Evolutionary conservation across 2,329 filamentous ascomycete species (phyloP), one percentile per base, ranked within the genome.

Genomic region (Boeremia lycopersici): DNA sequence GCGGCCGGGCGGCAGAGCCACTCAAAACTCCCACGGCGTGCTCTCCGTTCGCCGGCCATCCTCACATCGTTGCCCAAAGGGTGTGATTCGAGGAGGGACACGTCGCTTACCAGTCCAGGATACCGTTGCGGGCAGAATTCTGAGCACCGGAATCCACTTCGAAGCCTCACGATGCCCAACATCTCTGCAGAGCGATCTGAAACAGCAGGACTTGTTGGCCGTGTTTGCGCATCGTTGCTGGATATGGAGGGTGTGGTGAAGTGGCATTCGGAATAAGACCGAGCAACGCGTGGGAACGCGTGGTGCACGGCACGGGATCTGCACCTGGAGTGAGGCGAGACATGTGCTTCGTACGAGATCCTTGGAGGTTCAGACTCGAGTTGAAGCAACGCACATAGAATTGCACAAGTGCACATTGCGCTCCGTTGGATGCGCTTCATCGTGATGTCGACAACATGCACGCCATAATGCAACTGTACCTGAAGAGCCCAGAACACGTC

Each of bases 91-190:
- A 45, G 41, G 41, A 35, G 41, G 35, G 52, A 60, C 62, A 62
- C 59, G 57, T 61, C 55, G 42, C 30, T 46, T 38, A 35, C 11
- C 39, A 47, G 39, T 11, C 53, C 28, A 41, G 60, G 62, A 56
- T 56, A 50, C 48, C 59, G 43, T 56, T 44, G 60, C 40, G 25
- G 56, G 61, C 54, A 60, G 54, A 60, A 56, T 47, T 42, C 31
- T 42, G 26, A 42, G 30, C 31, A 49, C 49, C 55, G 45, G 44
- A 59, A 62, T 56, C 56, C 31, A 48, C 54, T 43, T 61, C 40
- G 51, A 40, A 63, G 61, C 59, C 59, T 63, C 56, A 60, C 61
- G 53, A 52, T 56, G 59, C 56, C 56, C 56, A 58, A 59, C 34
- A 26, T 33, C n/a, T 40, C 34, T 19, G 45, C 30, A 29, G 17